Base-by-base conservation (phyloP, 1,284 basidiomycete genomes). In the Boletellus sp. region DNA sequence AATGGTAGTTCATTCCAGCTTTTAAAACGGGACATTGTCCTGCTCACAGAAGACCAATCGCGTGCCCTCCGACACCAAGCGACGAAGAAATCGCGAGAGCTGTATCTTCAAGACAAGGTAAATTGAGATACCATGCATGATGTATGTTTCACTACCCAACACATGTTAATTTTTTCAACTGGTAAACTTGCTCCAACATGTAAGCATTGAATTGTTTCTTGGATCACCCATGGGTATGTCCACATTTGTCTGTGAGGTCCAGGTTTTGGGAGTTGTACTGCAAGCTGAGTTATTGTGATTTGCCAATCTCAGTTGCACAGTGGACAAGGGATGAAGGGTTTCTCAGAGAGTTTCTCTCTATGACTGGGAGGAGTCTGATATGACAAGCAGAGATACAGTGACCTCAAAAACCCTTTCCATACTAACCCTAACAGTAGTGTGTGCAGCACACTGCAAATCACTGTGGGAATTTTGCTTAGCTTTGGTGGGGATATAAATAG, bases 1-100 rank as follows among this genome's bases (percentile, higher is more conserved):
- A 72, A 77, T 23, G 77, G 75, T 5, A 75, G 73, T 26, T 72
- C 77, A 4, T 86, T 85, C 70, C 76, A 77, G 58, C 71, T 80
- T 35, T 61, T 90, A 48, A 72, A 80, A 49, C 69, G 67, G 19
- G 81, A 89, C 55, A 75, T 89, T 47, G 64, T 84, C 4, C 66
- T 89, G 8, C 73, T 78, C 11, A 80, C 79, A 2, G 69, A 74
- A 21, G 76, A 55, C 21, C 64, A 64, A 43, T 68, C 51, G 9
- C 45, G 32, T n/a, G 14, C 13, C 10, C 27, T 49, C 13, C 56
- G 48, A 13, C 17, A 47, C 7, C 51, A 37, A n/a, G 37, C 21
- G 7, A 13, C 41, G 3, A 22, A 11, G 20, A 41, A 48, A 40
- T 41, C 35, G 3, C 48, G 43, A 34, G 39, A 25, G 16, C 25